Base-by-base conservation (phyloP, 768 basidiomycete species). In the Lentinula sp. region DNA sequence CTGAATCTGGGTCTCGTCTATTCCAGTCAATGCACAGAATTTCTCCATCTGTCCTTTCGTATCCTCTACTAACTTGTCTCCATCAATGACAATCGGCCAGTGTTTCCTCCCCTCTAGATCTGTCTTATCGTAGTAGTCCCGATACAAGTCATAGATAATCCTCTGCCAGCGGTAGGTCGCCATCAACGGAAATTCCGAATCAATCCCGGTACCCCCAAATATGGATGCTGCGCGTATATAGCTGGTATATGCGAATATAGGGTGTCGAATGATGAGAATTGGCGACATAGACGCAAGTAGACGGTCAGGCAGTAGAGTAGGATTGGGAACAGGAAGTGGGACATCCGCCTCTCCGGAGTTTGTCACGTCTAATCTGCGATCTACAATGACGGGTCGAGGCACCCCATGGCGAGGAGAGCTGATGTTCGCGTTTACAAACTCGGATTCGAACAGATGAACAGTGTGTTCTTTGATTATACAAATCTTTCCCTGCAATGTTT, bases 261-360 rank as follows among this genome's bases (percentile, higher is more conserved):
- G 59, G 28, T 60, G 59, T 15, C 59, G 59, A 43, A 60, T 60
- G n/a, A 60, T 52, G 50, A 60, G 8, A 7, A 60, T 18, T n/a
- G 59, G 59, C n/a, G 37, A 42, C 15, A 52, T n/a, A 10, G 59
- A 20, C 16, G 48, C 50, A 28, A 60, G 9, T n/a, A 60, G 16
- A 5, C 59, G 32, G 39, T 60, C 59, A n/a, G 59, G 59, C 7
- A 60, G 36, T 8, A 52, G 7, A 41, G 59, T 60, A 41, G 59
- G 59, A 28, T 60, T 60, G 33, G 59, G 59, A 12, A 60, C 16
- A 7, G 59, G 59, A 32, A 50, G 48, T 18, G 16, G 35, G 36
- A 35, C 20, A 0, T 46, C 43, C 13, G 10, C 45, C 10, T 16
- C 18, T 32, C 23, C 50, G 1, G 48, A 32, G 16, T n/a, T 18